These are phyloP conservation scores for Medicago ruthenica DNA, from an alignment of 306 rosid genomes.

Conservation along the genomic window DNA sequence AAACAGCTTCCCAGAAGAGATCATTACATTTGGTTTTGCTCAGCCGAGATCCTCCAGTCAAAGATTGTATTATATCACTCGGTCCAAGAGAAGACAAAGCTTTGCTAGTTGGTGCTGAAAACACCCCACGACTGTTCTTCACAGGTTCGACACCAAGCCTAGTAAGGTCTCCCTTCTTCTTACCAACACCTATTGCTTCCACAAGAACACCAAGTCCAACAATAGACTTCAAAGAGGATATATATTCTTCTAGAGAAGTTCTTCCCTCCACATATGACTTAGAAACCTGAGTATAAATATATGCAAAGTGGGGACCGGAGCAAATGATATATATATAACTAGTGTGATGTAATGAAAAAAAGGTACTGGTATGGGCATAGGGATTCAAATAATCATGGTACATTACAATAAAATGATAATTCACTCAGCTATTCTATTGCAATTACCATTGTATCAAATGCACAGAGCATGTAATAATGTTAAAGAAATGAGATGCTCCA, in stretches of 20 bases:
- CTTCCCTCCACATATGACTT: neutral
- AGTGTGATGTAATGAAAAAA: neutral
- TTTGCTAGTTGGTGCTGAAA: constrained; percentile 52
- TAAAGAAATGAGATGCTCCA: neutral
- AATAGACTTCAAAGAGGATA: constrained; percentile 56
- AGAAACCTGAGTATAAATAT: neutral
- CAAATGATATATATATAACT: constrained; percentile 21
- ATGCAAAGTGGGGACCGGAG: neutral
- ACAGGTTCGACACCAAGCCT: constrained; percentile 51
- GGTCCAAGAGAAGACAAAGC: constrained; percentile 57
- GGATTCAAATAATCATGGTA: neutral
- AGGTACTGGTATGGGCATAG: neutral
- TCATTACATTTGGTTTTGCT: constrained; percentile 73
- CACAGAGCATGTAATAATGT: neutral
- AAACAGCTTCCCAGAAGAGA: constrained; percentile 65
- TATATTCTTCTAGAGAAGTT: neutral
- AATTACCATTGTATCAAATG: neutral
- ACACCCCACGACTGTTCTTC: constrained; percentile 51
- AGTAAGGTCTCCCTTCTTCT: constrained; percentile 50
- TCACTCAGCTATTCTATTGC: neutral
- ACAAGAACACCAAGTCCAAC: constrained; percentile 67
- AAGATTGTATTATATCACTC: constrained; percentile 51
- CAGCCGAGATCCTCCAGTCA: constrained; percentile 65
- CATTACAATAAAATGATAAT: neutral
- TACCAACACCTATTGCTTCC: constrained; percentile 74